phyloP scores from a whole-genome alignment of 2,329 filamentous ascomycete genomes.

The Magnaporthiopsis poae region DNA sequence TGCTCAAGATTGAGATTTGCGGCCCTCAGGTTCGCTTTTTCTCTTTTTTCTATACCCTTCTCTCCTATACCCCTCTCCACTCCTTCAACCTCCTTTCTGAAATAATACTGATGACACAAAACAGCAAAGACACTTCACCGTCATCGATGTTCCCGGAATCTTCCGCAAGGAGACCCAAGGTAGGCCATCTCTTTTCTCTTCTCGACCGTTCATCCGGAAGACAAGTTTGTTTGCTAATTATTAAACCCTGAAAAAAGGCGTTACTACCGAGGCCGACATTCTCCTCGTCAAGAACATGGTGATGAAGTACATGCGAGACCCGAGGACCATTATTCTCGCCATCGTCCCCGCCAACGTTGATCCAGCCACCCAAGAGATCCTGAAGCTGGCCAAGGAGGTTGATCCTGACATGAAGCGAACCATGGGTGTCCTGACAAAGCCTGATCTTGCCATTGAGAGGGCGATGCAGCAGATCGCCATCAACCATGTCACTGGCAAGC shows the following conservation, averaged over 20 bases:
- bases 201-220: neutral
- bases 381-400: constrained; percentile 26
- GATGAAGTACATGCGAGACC: constrained; percentile 33
- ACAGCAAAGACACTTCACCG: constrained; percentile 35
- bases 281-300: constrained; percentile 37
- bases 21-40: constrained; percentile 27
- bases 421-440: constrained; percentile 47
- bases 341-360: constrained; percentile 31
- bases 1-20: constrained; percentile 33
- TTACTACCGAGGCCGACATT: constrained; percentile 36
- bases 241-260: constrained; percentile 15
- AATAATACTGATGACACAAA: neutral
- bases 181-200: constrained; percentile 10
- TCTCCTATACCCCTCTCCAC: neutral
- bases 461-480: constrained; percentile 28
- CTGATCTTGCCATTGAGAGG: constrained; percentile 41
- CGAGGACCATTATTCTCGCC: constrained; percentile 42
- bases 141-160: constrained; percentile 47
- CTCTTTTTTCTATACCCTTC: no score
- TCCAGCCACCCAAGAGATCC: constrained; percentile 28
- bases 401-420: constrained; percentile 34
- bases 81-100: no score
- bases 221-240: neutral
- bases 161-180: constrained; percentile 31
- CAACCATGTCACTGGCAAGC: constrained; percentile 31